These are phyloP conservation scores for Solanum dulcamara DNA, from an alignment of 257 asterid genomes.

Conservation along the genomic window DNA sequence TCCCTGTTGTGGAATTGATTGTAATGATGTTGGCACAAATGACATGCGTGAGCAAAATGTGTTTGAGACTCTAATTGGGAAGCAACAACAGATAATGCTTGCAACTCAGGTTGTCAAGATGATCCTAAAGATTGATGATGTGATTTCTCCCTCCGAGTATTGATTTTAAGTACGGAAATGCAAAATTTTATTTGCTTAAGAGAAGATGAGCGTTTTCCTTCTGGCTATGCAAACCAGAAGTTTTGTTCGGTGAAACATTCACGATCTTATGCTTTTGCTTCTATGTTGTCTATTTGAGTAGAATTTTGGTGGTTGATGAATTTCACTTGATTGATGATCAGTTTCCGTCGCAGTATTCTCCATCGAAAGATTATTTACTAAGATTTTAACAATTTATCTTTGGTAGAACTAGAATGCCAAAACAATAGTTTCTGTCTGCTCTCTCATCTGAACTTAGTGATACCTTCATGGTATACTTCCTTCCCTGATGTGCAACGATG, in stretches of 20 bases:
- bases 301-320: neutral
- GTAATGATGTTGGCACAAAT: conserved; percentile 79
- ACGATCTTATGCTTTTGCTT: neutral
- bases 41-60: conserved; percentile 87
- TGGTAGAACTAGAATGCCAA: neutral
- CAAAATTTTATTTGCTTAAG: neutral
- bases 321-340: neutral
- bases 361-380: neutral
- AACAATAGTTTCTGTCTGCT: neutral
- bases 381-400: neutral
- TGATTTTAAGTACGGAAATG: conserved; percentile 8
- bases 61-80: conserved; percentile 75
- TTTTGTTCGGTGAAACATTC: neutral
- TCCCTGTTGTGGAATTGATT: conserved; percentile 63
- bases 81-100: conserved; percentile 78
- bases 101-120: conserved; percentile 87
- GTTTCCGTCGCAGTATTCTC: neutral
- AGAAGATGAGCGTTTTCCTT: neutral
- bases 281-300: neutral
- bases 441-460: neutral
- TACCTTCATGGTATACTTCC: neutral
- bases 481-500: neutral
- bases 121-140: conserved; percentile 83
- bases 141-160: conserved; percentile 63
- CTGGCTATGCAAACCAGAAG: neutral